Percentiles rank a stretch among this genome's conserved stretches.
These are phyloP conservation scores for Lactarius quietus DNA, from an alignment of 768 basidiomycete species.

Conservation along the genomic window DNA sequence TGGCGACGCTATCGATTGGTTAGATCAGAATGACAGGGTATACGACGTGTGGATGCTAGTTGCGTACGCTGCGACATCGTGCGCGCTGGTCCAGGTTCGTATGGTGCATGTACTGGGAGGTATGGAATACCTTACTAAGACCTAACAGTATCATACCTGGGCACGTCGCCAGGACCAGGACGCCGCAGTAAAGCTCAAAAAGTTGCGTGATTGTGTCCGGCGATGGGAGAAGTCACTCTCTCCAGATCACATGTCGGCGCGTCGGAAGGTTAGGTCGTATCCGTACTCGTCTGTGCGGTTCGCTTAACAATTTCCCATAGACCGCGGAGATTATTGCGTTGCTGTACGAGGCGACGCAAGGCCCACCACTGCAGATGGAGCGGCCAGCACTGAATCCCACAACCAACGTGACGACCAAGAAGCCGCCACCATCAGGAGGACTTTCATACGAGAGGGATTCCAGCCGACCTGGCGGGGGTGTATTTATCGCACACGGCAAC, in stretches of 20 bases:
- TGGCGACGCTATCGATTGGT: slow-evolving; percentile 84
- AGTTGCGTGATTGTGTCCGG: slow-evolving; percentile 78
- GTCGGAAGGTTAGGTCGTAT: slow-evolving; percentile 70
- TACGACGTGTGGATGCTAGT: slow-evolving; percentile 88
- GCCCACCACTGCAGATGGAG: slow-evolving; percentile 48
- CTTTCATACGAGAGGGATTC: slow-evolving; percentile 78
- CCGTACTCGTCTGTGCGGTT: slow-evolving; percentile 15
- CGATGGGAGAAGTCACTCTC: slow-evolving; percentile 86
- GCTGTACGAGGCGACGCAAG: slow-evolving; percentile 91
- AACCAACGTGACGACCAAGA: slow-evolving; percentile 59
- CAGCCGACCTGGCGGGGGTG: slow-evolving; percentile 79
- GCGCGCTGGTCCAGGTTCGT: slow-evolving; percentile 85
- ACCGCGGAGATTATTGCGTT: slow-evolving; percentile 90
- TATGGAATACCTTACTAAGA: neutral
- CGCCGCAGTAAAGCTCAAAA: slow-evolving; percentile 69
- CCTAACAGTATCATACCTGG: slow-evolving; percentile 84
- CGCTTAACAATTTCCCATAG: slow-evolving; percentile 38
- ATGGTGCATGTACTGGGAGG: neutral
- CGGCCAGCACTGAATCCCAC: slow-evolving; percentile 74
- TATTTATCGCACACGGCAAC: slow-evolving; percentile 61
- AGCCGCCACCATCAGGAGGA: slow-evolving; percentile 44
- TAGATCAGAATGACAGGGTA: slow-evolving; percentile 70
- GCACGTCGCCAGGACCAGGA: slow-evolving; percentile 75
- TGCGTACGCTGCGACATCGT: slow-evolving; percentile 83
- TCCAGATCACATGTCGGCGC: slow-evolving; percentile 91